Evolutionary conservation across 148 eudicot genomes (phyloP).

Genomic region (Pharnaceum exiguum): DNA sequence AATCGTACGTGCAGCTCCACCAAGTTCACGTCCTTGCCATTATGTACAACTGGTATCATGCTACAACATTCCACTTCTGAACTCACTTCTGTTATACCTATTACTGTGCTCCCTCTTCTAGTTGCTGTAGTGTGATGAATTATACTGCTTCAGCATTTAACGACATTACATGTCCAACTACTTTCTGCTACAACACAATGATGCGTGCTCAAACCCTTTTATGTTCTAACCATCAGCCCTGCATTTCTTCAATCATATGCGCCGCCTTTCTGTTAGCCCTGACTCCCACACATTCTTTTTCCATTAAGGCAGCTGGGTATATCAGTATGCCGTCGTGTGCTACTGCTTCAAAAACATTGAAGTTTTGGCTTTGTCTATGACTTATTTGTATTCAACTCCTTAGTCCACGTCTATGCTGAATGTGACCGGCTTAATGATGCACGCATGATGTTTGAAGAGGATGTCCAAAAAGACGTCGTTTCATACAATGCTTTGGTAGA

Average conservation of each 20-base stretch:
- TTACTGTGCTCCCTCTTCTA: constrained; percentile 6
- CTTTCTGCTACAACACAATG: constrained; percentile 66
- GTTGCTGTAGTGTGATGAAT: not conserved
- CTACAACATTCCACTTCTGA: constrained; percentile 31
- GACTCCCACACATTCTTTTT: constrained; percentile 87
- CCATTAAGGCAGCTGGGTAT: constrained; percentile 52
- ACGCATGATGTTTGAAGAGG: constrained; percentile 47
- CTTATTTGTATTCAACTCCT: constrained; percentile 54
- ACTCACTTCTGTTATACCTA: constrained; percentile 12
- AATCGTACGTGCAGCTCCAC: constrained; percentile 43
- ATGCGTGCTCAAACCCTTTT: constrained; percentile 58
- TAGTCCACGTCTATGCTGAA: constrained; percentile 40
- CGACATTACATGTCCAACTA: constrained; percentile 45
- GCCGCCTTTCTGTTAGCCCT: constrained; percentile 38
- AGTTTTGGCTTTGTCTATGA: constrained; percentile 52
- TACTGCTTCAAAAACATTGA: constrained; percentile 36
- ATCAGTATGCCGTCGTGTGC: constrained; percentile 22
- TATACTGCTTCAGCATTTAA: constrained; percentile 52
- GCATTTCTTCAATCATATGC: constrained; percentile 45
- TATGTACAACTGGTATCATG: constrained; percentile 46
- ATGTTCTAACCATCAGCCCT: constrained; percentile 47
- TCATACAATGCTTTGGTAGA: constrained; percentile 64
- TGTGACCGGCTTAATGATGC: constrained; percentile 29
- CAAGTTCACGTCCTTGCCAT: constrained; percentile 63
- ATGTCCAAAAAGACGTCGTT: constrained; percentile 47